Evolutionary conservation across 331 rosid species (phyloP).

Genomic region (Stylosanthes scabra): DNA sequence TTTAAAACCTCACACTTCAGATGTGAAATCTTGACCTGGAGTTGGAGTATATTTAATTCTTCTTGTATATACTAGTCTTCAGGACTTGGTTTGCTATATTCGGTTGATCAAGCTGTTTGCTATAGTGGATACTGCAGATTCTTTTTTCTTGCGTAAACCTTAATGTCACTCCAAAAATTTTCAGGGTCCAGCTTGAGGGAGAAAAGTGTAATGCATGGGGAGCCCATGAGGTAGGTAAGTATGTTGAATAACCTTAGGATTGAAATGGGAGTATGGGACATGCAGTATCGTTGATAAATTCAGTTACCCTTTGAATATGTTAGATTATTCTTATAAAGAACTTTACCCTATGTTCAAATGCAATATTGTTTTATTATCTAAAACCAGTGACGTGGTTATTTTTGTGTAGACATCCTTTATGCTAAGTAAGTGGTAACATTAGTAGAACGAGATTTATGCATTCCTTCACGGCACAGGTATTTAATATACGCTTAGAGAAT

Average conservation of each 20-base stretch:
- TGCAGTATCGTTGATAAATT: slow-evolving; percentile 26
- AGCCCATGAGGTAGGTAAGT: slow-evolving; percentile 66
- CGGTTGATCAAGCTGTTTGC: slow-evolving; percentile 37
- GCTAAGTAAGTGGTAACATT: background rate
- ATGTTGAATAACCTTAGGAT: slow-evolving; percentile 43
- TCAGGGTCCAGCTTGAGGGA: slow-evolving; percentile 69
- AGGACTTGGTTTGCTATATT: slow-evolving; percentile 22
- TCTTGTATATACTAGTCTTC: slow-evolving; percentile 16
- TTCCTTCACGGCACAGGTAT: slow-evolving; percentile 5
- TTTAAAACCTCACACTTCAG: slow-evolving; percentile 38
- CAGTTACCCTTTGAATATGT: slow-evolving; percentile 26
- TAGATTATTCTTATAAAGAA: slow-evolving; percentile 40
- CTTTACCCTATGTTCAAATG: slow-evolving; percentile 46
- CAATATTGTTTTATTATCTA: slow-evolving; percentile 31
- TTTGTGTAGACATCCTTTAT: slow-evolving; percentile 31
- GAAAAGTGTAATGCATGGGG: slow-evolving; percentile 62
- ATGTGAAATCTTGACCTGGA: slow-evolving; percentile 29
- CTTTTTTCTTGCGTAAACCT: slow-evolving; percentile 55
- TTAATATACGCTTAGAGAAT: background rate
- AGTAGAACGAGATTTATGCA: slow-evolving; percentile 16
- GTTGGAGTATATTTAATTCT: slow-evolving; percentile 18
- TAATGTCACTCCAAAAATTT: slow-evolving; percentile 63
- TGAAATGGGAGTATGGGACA: slow-evolving; percentile 39
- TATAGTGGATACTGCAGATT: slow-evolving; percentile 38
- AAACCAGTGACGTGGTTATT: slow-evolving; percentile 29